Base-by-base conservation (phyloP, 2,329 filamentous ascomycete species). In the Chaetomium olivaceum region DNA sequence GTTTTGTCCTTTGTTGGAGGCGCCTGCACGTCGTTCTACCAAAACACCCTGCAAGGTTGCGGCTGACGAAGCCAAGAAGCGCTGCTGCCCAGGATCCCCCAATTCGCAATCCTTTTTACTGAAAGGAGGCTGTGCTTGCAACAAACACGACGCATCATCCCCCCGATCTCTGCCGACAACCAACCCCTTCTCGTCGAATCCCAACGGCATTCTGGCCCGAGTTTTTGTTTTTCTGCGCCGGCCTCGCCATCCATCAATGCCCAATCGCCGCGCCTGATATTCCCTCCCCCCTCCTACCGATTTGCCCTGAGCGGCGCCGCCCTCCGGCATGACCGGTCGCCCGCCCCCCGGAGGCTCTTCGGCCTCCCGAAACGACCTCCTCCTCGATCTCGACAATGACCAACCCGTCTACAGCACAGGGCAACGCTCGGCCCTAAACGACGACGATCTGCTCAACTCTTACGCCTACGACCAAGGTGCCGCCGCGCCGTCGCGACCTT, bases 381-480 rank as follows among this genome's bases (percentile, higher is more conserved):
- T 93, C 65, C 87, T 93, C 76, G 91, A 93, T 77, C 82, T 92
- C 70, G 88, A 91, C 73, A 87, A 90, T 74, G 84, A 89, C 65
- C 86, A 89, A 71, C 88, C 90, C 61, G 76, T 84, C 66, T 96
- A 97, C 79, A 87, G 85, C 76, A 85, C 84, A 71, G 92, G 92
- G 69, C 90, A 93, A 77, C 87, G 88, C 65, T 89, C 93, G 58
- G 87, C 72, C 29, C 67, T 76, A 51, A 77, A 89, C 76, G 93
- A 97, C 76, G 90, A 96, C 71, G 88, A 93, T 70, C 82, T 96
- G 57, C 81, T 94, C 74, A 86, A 88, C 76, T 87, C 87, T 70
- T 93, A 92, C 79, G 86, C 90, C 74, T 87, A 90, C 74, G 84
- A 91, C 73, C 83, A 87, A 69, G 86, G 91, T 70, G 81, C 85